Conservation (phyloP, 2,329 filamentous ascomycete species). For the Zymoseptoria brevis region DNA sequence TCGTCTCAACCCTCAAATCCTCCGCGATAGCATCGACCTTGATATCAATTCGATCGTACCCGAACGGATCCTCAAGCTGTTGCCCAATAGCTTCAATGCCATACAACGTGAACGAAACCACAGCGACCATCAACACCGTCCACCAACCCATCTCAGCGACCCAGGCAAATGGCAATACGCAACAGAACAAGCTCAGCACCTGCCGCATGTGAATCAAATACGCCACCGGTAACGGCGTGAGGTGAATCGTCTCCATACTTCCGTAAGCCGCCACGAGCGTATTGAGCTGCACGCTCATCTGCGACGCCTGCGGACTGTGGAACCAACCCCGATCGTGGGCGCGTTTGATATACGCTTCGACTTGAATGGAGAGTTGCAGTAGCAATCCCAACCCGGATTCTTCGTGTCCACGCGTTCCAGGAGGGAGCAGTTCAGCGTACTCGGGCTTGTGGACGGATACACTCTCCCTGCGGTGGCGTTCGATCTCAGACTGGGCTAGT, state of each 20-base stretch:
- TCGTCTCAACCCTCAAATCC: slow-evolving; percentile 51
- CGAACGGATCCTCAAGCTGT: slow-evolving; percentile 59
- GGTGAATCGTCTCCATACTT: slow-evolving; percentile 56
- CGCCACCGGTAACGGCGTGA: slow-evolving; percentile 57
- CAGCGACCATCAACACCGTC: slow-evolving; percentile 50
- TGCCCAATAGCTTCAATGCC: slow-evolving; percentile 56
- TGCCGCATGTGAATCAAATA: slow-evolving; percentile 59
- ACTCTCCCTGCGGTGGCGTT: slow-evolving; percentile 22
- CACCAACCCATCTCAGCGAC: slow-evolving; percentile 58
- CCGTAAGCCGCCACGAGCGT: slow-evolving; percentile 51
- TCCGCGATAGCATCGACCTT: slow-evolving; percentile 60
- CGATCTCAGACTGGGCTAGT: slow-evolving; percentile 16
- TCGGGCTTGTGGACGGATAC: slow-evolving; percentile 27
- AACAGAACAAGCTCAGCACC: slow-evolving; percentile 53
- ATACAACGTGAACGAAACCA: slow-evolving; percentile 57
- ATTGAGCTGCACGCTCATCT: slow-evolving; percentile 53
- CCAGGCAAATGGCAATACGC: slow-evolving; percentile 55
- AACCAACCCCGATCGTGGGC: slow-evolving; percentile 51
- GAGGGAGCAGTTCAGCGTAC: slow-evolving; percentile 29
- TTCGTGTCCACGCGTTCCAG: slow-evolving; percentile 38
- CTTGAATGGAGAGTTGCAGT: slow-evolving; percentile 52
- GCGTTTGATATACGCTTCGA: slow-evolving; percentile 53
- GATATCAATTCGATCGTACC: slow-evolving; percentile 58
- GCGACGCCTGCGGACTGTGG: slow-evolving; percentile 50
- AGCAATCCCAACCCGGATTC: slow-evolving; percentile 52